Conservation (phyloP, 768 basidiomycete genomes). For the Fibroporia radiculosa region DNA sequence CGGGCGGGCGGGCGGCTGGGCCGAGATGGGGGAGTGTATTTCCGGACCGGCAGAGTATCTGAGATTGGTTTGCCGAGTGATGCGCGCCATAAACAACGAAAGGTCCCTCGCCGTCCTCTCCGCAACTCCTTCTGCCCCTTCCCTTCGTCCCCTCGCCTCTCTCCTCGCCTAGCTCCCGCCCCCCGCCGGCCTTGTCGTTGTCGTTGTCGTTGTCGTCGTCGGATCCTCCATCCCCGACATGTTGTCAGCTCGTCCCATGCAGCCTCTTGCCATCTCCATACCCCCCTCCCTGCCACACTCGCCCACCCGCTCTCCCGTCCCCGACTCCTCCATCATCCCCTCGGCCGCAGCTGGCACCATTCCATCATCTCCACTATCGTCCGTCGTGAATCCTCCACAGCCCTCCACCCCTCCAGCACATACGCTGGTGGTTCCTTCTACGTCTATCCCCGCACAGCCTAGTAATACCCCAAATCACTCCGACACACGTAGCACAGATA, state of each 20-base stretch:
- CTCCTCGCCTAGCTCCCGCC: conserved; percentile 5
- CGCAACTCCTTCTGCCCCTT: not conserved
- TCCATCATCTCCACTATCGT: conserved; percentile 1
- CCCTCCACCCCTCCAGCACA: conserved; percentile 8
- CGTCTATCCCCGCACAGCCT: conserved; percentile 4
- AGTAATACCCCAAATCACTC: conserved; percentile 5
- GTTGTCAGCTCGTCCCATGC: conserved; percentile 33
- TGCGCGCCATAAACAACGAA: conserved; percentile 14
- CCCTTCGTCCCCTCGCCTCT: conserved; percentile 6
- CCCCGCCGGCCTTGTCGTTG: conserved; percentile 1
- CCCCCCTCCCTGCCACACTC: conserved; percentile 8
- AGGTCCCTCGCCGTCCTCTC: conserved; percentile 3
- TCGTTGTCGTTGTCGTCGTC: conserved; percentile 8
- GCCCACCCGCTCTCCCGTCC: conserved; percentile 5
- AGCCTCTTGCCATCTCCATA: conserved; percentile 17
- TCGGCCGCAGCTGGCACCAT: conserved; percentile 8
- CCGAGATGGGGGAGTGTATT: conserved; percentile 1
- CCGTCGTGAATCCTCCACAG: conserved; percentile 8
- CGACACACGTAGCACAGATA: not conserved
- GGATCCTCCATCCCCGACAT: conserved; percentile 16
- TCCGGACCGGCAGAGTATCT: conserved; percentile 16
- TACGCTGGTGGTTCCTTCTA: conserved; percentile 6
- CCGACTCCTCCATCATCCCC: conserved; percentile 8
- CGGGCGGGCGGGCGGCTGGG: not conserved
- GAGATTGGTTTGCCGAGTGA: conserved; percentile 17